Percentiles rank a stretch among this genome's conserved stretches.
These are phyloP conservation scores for Exophiala calicioides DNA, from an alignment of 2,329 filamentous ascomycete species.

Conservation along the genomic window DNA sequence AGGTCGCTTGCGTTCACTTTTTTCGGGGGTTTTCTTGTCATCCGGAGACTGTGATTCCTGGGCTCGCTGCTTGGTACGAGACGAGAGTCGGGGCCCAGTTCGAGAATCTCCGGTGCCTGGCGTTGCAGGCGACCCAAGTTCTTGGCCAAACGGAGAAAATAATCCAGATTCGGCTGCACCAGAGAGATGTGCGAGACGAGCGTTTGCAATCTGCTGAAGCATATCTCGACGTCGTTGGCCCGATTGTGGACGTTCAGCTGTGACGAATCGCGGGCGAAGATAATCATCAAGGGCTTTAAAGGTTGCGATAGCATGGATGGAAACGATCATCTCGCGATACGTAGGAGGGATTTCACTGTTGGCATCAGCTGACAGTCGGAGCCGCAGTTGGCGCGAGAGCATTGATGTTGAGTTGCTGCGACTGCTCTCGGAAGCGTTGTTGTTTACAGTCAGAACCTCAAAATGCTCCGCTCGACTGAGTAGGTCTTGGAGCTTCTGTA, in stretches of 20 bases:
- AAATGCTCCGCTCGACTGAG: constrained; percentile 97
- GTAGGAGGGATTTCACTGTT: constrained; percentile 83
- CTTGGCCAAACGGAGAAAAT: constrained; percentile 30
- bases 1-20: constrained; percentile 59
- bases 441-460: constrained; percentile 92
- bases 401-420: constrained; percentile 91
- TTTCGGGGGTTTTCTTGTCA: constrained; percentile 38
- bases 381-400: constrained; percentile 90
- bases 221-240: constrained; percentile 61
- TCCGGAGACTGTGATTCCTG: constrained; percentile 15
- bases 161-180: constrained; percentile 37
- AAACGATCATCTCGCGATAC: constrained; percentile 95
- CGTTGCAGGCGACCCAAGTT: constrained; percentile 20
- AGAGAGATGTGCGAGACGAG: constrained; percentile 59
- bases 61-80: constrained; percentile 36
- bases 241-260: constrained; percentile 71
- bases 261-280: constrained; percentile 80
- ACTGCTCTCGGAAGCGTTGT: constrained; percentile 86
- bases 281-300: constrained; percentile 98
- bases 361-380: constrained; percentile 86
- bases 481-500: constrained; percentile 92
- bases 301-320: constrained; percentile 95
- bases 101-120: constrained; percentile 38
- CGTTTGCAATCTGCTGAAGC: constrained; percentile 73
- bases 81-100: constrained; percentile 45